phyloP scores from a whole-genome alignment of 495 filamentous ascomycete genomes.

The Penicillium subrubescens region DNA sequence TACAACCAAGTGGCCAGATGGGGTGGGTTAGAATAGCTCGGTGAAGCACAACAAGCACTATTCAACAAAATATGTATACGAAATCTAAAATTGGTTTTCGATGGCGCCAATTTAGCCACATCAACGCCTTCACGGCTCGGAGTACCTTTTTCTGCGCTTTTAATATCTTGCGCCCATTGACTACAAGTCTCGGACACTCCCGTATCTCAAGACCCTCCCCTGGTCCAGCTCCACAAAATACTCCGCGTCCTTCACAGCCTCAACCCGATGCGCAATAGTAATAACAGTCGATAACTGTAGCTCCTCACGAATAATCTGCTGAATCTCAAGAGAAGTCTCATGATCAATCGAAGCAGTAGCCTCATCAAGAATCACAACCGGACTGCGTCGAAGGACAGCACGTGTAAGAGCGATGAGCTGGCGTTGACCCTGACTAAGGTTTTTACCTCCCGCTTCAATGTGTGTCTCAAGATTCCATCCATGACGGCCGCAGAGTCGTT shows the following conservation, averaged over 20 bases:
- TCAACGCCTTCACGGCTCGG: no score
- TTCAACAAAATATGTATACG: neutral
- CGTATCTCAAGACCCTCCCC: conserved; percentile 52
- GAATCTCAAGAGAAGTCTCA: conserved; percentile 75
- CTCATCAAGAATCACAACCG: conserved; percentile 69
- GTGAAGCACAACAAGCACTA: neutral
- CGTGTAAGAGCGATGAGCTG: conserved; percentile 63
- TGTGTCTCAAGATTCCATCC: conserved; percentile 56
- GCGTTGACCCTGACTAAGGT: conserved; percentile 62
- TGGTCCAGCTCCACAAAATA: conserved; percentile 71
- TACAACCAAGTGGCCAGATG: neutral
- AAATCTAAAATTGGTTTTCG: neutral
- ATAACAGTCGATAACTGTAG: conserved; percentile 78
- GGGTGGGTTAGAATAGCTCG: neutral
- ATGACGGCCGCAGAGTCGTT: conserved; percentile 52
- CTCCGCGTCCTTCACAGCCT: conserved; percentile 77
- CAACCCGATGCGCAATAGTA: conserved; percentile 81
- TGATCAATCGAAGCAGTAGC: conserved; percentile 86
- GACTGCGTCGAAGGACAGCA: conserved; percentile 60
- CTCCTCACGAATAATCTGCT: conserved; percentile 74
- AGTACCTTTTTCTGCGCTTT: neutral
- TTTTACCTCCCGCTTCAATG: conserved; percentile 60
- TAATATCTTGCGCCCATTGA: neutral
- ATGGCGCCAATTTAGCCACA: no score
- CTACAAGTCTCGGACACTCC: conserved; percentile 34